These are phyloP conservation scores for Didymella lethalis DNA, from an alignment of 2,329 filamentous ascomycete genomes.

Conservation along the genomic window DNA sequence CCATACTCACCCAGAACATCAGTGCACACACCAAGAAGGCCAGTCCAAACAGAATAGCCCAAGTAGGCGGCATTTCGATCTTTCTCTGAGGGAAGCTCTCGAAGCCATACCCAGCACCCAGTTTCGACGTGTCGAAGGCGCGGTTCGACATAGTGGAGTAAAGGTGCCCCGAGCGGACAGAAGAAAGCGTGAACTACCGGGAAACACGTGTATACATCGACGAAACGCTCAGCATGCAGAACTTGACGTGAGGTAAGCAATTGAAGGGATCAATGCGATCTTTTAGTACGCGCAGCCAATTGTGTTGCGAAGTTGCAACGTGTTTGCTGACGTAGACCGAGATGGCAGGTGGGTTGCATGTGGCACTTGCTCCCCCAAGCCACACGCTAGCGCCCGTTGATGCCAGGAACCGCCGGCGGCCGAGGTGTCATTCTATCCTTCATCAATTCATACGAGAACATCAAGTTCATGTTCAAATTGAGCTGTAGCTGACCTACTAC, in stretches of 20 bases:
- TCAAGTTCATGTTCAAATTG: background rate
- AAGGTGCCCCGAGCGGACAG: constrained; percentile 21
- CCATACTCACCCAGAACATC: constrained; percentile 41
- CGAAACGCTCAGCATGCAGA: constrained; percentile 11
- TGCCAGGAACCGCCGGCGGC: constrained; percentile 12
- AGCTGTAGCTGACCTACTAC: background rate
- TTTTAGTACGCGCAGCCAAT: constrained; percentile 34
- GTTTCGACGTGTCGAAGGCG: constrained; percentile 37
- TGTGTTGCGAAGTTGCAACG: constrained; percentile 46
- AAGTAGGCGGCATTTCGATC: constrained; percentile 45
- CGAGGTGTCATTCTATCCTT: background rate
- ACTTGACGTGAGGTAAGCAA: constrained; percentile 8
- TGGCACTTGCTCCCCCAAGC: constrained; percentile 17
- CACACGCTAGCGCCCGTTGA: constrained; percentile 19
- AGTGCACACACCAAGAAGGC: constrained; percentile 37
- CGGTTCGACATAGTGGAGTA: constrained; percentile 32
- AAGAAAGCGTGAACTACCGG: constrained; percentile 29
- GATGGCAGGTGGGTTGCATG: constrained; percentile 7
- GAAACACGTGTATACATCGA: constrained; percentile 32
- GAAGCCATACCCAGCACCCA: constrained; percentile 39
- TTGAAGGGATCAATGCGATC: constrained; percentile 13
- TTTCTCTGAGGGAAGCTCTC: constrained; percentile 32
- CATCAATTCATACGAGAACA: background rate
- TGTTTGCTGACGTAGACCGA: constrained; percentile 44
- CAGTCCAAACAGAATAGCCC: constrained; percentile 39